A percentile compares a stretch with the other conserved stretches of the same genome.
phyloP scores from a whole-genome alignment of 2,329 filamentous ascomycete genomes.

The Ceratocystis eucalypticola region DNA sequence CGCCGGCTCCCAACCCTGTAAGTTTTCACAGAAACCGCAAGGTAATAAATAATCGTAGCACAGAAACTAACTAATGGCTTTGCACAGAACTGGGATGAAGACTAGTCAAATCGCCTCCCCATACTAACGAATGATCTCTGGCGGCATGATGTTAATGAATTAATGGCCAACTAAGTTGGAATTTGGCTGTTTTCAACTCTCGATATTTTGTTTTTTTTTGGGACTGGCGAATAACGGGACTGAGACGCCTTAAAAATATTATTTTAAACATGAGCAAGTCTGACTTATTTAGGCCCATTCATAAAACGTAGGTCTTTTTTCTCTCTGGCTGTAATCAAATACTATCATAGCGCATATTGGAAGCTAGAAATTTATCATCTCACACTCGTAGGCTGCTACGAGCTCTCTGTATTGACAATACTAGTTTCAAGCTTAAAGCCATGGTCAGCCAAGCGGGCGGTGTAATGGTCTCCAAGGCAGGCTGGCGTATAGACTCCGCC shows the following conservation, averaged over 20 bases:
- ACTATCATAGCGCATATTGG: constrained; percentile 19
- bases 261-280: constrained; percentile 15
- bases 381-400: background rate
- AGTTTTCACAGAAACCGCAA: constrained; percentile 29
- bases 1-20: constrained; percentile 76
- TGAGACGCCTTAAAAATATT: constrained; percentile 14
- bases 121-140: constrained; percentile 2
- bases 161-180: constrained; percentile 19
- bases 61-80: constrained; percentile 24
- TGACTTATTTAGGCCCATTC: constrained; percentile 5
- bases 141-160: constrained; percentile 20
- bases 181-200: constrained; percentile 4
- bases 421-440: constrained; percentile 51
- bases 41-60: background rate
- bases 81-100: constrained; percentile 48
- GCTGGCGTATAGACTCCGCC: constrained; percentile 62
- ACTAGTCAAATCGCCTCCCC: constrained; percentile 28
- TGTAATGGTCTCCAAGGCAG: constrained; percentile 51
- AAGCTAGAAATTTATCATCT: constrained; percentile 13
- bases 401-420: constrained; percentile 26
- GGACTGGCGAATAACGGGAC: constrained; percentile 11
- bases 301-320: constrained; percentile 9
- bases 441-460: constrained; percentile 46
- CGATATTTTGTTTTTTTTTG: background rate
- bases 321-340: constrained; percentile 11